Percentiles rank a stretch among this genome's conserved stretches.
Conservation (phyloP, 2,329 filamentous ascomycete genomes). For the Thielaviopsis euricoi region DNA sequence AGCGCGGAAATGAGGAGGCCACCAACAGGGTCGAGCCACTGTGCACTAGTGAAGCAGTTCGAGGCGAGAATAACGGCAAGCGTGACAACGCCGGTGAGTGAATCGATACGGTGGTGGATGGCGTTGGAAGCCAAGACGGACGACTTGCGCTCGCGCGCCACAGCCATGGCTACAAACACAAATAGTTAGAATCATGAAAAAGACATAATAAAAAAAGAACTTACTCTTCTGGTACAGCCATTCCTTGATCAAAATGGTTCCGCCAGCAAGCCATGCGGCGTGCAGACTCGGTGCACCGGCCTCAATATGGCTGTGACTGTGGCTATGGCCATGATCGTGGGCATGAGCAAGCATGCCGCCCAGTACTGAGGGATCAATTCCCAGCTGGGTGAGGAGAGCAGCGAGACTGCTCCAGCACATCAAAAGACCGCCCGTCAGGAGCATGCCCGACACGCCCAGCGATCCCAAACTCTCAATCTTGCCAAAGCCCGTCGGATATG, state of each 20-base stretch:
- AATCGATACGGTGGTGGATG: conserved; percentile 91
- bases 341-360: conserved; percentile 51
- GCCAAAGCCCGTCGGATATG: conserved; percentile 82
- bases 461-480: conserved; percentile 96
- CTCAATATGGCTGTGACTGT: conserved; percentile 36
- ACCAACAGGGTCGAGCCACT: conserved; percentile 89
- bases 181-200: background rate
- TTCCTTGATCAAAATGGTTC: conserved; percentile 84
- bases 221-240: conserved; percentile 93
- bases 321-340: conserved; percentile 48
- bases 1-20: conserved; percentile 83
- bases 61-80: conserved; percentile 77
- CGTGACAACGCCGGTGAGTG: conserved; percentile 85
- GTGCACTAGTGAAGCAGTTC: conserved; percentile 68
- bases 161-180: conserved; percentile 60
- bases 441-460: conserved; percentile 78
- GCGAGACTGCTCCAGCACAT: conserved; percentile 68
- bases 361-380: conserved; percentile 27
- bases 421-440: conserved; percentile 76
- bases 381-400: conserved; percentile 12
- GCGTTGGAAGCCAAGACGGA: conserved; percentile 93
- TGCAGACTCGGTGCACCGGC: conserved; percentile 64
- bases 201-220: conserved; percentile 22
- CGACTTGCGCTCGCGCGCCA: conserved; percentile 84
- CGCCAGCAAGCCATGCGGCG: conserved; percentile 83